These are phyloP conservation scores for Scheffersomyces ergatensis DNA, from an alignment of 805 yeast species.

Conservation along the genomic window DNA sequence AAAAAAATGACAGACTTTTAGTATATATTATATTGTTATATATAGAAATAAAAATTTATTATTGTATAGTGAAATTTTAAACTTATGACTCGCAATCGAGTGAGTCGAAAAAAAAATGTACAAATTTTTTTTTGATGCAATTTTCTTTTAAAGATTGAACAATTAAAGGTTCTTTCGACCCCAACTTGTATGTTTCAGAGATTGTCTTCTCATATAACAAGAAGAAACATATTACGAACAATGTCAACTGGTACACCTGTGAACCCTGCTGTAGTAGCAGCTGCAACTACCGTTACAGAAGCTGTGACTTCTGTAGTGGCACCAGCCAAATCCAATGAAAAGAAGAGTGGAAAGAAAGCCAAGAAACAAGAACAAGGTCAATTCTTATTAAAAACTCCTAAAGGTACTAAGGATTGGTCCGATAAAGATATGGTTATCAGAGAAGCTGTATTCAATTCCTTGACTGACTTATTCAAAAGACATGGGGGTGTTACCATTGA, in stretches of 20 bases:
- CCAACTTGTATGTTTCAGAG: conserved; percentile 15
- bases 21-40: too few relatives aligned
- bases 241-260: conserved; percentile 17
- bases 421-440: conserved; percentile 96
- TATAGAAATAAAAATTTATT: too few relatives aligned
- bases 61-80: too few relatives aligned
- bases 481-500: conserved; percentile 99
- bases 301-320: neutral
- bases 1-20: too few relatives aligned
- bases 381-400: conserved; percentile 88
- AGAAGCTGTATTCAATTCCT: conserved; percentile 75
- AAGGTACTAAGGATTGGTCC: conserved; percentile 98
- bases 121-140: too few relatives aligned
- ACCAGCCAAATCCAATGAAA: conserved; percentile 6
- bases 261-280: conserved; percentile 5
- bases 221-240: conserved; percentile 6
- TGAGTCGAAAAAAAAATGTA: too few relatives aligned
- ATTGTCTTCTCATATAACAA: conserved; percentile 4
- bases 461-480: conserved; percentile 76
- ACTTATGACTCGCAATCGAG: too few relatives aligned
- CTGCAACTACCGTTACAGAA: neutral
- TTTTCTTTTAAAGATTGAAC: too few relatives aligned
- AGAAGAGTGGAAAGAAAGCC: conserved; percentile 26
- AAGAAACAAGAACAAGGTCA: conserved; percentile 46
- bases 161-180: too few relatives aligned